Percentiles rank a stretch among this genome's conserved stretches.
Evolutionary conservation across 1,139 yeast species (phyloP).

Genomic region (Debaryomyces subglobosus): DNA sequence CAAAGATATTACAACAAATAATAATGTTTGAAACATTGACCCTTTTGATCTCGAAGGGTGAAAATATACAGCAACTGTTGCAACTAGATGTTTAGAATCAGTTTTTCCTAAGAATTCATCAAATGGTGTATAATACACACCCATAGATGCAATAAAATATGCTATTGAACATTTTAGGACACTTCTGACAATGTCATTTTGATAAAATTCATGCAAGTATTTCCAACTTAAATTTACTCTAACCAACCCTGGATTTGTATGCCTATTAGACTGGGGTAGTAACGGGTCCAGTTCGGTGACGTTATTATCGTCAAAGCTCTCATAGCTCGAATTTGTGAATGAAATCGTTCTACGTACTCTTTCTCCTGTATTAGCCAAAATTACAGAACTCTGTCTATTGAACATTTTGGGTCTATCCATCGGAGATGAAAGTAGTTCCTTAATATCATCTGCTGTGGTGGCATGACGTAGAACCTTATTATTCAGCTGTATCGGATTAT

Average conservation of each 20-base stretch:
- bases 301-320: conserved; percentile 16
- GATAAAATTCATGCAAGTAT: conserved; percentile 11
- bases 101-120: conserved; percentile 61
- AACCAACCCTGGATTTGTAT: conserved; percentile 4
- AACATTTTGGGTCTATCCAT: not conserved
- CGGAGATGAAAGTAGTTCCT: not conserved
- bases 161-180: conserved; percentile 72
- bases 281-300: conserved; percentile 10
- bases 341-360: conserved; percentile 39
- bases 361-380: conserved; percentile 44
- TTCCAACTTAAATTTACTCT: not conserved
- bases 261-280: conserved; percentile 1
- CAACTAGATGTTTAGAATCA: conserved; percentile 79
- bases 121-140: conserved; percentile 67
- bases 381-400: conserved; percentile 38
- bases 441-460: conserved; percentile 1
- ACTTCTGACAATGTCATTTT: conserved; percentile 25
- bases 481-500: not conserved
- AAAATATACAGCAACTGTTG: conserved; percentile 83
- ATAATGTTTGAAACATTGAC: conserved; percentile 73
- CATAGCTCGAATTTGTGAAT: conserved; percentile 24
- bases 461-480: not conserved
- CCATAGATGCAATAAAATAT: conserved; percentile 71
- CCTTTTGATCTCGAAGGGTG: conserved; percentile 83
- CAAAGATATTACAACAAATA: conserved; percentile 61